Conservation (phyloP, 805 yeast genomes). For the Saccharomyces eubayanus region DNA sequence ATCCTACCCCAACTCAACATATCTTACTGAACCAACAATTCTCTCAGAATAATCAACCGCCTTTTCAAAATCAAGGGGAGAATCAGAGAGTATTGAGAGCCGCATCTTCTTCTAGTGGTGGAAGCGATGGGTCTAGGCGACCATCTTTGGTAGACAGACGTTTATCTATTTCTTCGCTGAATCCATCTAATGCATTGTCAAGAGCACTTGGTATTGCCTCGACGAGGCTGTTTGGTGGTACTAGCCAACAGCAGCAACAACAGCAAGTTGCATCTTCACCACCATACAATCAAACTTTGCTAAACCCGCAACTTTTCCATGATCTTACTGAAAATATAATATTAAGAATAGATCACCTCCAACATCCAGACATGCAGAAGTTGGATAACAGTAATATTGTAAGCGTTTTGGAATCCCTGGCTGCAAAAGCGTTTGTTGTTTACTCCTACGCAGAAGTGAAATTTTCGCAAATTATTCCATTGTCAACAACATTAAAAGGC, state of each 20-base stretch:
- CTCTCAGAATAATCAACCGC: not conserved
- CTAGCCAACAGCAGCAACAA: constrained; percentile 18
- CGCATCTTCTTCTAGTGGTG: constrained; percentile 38
- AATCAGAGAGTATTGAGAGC: not conserved
- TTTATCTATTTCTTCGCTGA: constrained; percentile 53
- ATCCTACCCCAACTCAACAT: not conserved
- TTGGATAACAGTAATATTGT: constrained; percentile 28
- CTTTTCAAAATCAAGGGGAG: not conserved
- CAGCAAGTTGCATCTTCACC: constrained; percentile 17
- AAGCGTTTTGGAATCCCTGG: constrained; percentile 55
- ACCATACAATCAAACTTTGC: constrained; percentile 19
- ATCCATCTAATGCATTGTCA: constrained; percentile 82
- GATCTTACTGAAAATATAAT: constrained; percentile 28
- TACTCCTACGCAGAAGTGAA: constrained; percentile 86
- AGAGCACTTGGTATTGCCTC: constrained; percentile 85
- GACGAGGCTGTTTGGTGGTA: constrained; percentile 67
- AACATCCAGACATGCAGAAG: constrained; percentile 10
- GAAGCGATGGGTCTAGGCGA: constrained; percentile 44
- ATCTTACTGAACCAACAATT: not conserved
- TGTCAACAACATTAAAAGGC: constrained; percentile 29
- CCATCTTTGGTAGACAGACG: constrained; percentile 58
- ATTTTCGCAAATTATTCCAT: constrained; percentile 76
- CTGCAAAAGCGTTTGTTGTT: constrained; percentile 87
- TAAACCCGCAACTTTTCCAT: constrained; percentile 24
- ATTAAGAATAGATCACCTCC: constrained; percentile 22